phyloP scores from a whole-genome alignment of 176 grass and related monocot genomes.

The Saccharum officinarum region DNA sequence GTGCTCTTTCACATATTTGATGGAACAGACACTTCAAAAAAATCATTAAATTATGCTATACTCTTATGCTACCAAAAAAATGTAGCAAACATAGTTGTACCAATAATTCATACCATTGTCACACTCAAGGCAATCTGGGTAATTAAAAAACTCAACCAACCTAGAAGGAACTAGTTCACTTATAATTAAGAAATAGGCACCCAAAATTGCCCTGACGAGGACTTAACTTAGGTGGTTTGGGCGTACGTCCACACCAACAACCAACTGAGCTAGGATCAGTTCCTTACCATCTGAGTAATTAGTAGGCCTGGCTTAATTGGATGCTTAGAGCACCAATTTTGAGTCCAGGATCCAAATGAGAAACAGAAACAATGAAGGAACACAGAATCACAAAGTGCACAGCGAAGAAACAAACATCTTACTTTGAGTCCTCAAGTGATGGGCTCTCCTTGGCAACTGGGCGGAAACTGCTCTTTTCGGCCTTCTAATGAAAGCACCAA shows the following conservation, averaged over 20 bases:
- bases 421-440: conserved; percentile 49
- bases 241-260: neutral
- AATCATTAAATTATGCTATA: neutral
- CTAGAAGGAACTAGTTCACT: neutral
- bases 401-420: conserved; percentile 31
- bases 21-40: no score
- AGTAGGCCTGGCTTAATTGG: neutral
- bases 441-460: conserved; percentile 44
- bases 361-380: conserved; percentile 6
- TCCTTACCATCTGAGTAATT: neutral
- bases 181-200: neutral
- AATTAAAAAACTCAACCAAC: neutral
- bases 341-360: neutral
- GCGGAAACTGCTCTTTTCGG: conserved; percentile 25
- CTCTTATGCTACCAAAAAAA: neutral
- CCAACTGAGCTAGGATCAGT: neutral
- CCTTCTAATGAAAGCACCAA: conserved; percentile 36
- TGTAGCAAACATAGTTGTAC: neutral
- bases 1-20: no score
- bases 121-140: conserved; percentile 2
- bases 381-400: conserved; percentile 3
- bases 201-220: neutral
- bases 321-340: neutral
- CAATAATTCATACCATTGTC: conserved; percentile 2
- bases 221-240: neutral